Base-by-base conservation (phyloP, 176 grass and related monocot species). In the Eleusine indica region DNA sequence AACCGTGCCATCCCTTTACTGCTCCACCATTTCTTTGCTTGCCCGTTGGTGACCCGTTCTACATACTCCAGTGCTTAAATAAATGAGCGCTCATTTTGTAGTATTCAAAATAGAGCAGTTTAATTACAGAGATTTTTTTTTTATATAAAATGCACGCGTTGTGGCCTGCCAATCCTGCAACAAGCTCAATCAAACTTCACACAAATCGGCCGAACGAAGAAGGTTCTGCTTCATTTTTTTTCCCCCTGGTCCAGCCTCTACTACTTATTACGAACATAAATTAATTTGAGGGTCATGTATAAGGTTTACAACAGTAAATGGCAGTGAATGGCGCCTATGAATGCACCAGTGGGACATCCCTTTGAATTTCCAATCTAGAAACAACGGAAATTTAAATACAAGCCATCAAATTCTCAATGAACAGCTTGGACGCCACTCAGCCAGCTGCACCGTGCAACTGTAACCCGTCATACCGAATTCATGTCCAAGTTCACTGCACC, bases 1-100 rank as follows among this genome's bases (percentile, higher is more conserved):
- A 44, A 64, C 69, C 56, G 70, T 22, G 69, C 70, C 5, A 21
- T 16, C 21, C 15, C 38, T 48, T 82, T 49, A 82, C 62, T 58
- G 7, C 42, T 6, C 9, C 42, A 44, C 42, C 42, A 44, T 44
- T 47, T 47, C 44, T 11, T 47, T 47, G 44, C 44, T 47, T 47
- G 44, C 44, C 8, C 6, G 44, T 47, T 10, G 8, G 9, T 47
- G 9, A 47, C 11, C 9, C 11, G 11, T 47, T 47, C 9, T 47
- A 47, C 44, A 7, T 44, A 44, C 42, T 35, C 32, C 32, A 35
- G 32, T 35, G 32, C 32, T 35, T 35, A 35, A 35, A 35, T 2
- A 35, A 35, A 35, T 35, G 2, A 35, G 32, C 32, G 32, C 32
- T 35, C 2, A 35, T 35, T 35, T 43, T 43, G 4, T 6, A 43